These are phyloP conservation scores for Podospora fimiseda DNA, from an alignment of 495 filamentous ascomycete species.

Conservation along the genomic window DNA sequence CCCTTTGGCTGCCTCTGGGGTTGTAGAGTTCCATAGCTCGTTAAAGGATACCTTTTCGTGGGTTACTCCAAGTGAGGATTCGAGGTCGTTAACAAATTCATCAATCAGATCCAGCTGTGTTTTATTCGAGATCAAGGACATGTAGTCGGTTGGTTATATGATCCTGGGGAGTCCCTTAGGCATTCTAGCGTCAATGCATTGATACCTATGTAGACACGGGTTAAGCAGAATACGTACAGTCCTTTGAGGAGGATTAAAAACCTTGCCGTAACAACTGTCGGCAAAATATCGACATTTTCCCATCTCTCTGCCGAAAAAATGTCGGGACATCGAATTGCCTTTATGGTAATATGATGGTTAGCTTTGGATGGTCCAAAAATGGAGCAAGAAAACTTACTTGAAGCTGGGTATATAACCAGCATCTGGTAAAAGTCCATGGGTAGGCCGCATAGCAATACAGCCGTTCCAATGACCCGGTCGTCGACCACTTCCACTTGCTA, in stretches of 20 bases:
- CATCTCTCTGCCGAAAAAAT: too few species aligned
- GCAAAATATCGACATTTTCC: too few species aligned
- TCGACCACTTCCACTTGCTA: slow-evolving; percentile 1
- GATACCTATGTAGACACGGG: too few species aligned
- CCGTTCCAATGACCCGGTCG: slow-evolving; percentile 1
- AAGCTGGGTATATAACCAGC: not conserved
- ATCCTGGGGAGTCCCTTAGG: not conserved
- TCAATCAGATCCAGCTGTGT: not conserved
- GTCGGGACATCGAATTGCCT: too few species aligned
- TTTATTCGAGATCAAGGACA: not conserved
- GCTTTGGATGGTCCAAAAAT: too few species aligned
- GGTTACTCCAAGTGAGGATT: not conserved
- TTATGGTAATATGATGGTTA: too few species aligned
- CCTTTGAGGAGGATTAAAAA: not conserved
- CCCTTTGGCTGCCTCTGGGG: not conserved
- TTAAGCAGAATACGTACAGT: not conserved
- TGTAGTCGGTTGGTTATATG: slow-evolving; percentile 1
- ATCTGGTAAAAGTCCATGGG: slow-evolving; percentile 1
- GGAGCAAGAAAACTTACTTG: not conserved
- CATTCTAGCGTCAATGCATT: not conserved
- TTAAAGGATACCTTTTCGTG: not conserved
- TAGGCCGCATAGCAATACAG: not conserved
- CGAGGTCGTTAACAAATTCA: not conserved
- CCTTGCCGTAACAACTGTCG: too few species aligned
- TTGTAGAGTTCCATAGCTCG: not conserved